These are phyloP conservation scores for Skeletonema costatum DNA, from an alignment of 108 stramenopile species.

Conservation along the genomic window DNA sequence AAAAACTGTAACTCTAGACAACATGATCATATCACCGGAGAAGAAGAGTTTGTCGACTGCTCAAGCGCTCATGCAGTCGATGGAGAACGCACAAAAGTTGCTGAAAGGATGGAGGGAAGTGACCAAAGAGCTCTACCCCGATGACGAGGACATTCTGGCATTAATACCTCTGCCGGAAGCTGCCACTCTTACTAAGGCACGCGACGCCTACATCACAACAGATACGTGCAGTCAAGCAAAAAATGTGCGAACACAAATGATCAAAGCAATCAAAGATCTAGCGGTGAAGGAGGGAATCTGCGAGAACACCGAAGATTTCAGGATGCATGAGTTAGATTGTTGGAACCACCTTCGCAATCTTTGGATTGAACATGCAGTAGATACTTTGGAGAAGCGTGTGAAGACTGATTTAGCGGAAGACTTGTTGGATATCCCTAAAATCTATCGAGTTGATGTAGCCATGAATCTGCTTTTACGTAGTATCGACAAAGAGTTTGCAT, in stretches of 20 bases:
- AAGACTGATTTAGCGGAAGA: neutral
- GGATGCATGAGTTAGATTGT: constrained; percentile 13
- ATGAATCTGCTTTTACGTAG: constrained; percentile 8
- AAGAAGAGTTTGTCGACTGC: neutral
- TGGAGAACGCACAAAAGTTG: neutral
- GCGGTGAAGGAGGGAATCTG: too few relatives aligned
- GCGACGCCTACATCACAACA: too few relatives aligned
- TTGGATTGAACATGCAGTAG: constrained; percentile 5
- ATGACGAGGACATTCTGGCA: too few relatives aligned
- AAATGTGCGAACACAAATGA: too few relatives aligned
- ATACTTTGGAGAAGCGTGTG: neutral
- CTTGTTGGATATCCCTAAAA: constrained; percentile 4
- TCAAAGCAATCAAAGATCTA: too few relatives aligned
- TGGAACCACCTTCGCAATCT: constrained; percentile 27
- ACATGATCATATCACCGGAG: neutral
- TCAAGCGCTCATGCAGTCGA: neutral
- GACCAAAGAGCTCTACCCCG: constrained; percentile 2
- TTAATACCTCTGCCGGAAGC: too few relatives aligned
- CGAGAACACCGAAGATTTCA: neutral
- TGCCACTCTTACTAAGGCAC: too few relatives aligned
- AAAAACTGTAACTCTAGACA: neutral
- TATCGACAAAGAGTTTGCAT: constrained; percentile 13
- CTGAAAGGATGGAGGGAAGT: constrained; percentile 1
- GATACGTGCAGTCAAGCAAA: too few relatives aligned
- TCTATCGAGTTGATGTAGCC: constrained; percentile 3